Evolutionary conservation across 2,329 filamentous ascomycete species (phyloP).

Genomic region (Microsporum ferrugineum): DNA sequence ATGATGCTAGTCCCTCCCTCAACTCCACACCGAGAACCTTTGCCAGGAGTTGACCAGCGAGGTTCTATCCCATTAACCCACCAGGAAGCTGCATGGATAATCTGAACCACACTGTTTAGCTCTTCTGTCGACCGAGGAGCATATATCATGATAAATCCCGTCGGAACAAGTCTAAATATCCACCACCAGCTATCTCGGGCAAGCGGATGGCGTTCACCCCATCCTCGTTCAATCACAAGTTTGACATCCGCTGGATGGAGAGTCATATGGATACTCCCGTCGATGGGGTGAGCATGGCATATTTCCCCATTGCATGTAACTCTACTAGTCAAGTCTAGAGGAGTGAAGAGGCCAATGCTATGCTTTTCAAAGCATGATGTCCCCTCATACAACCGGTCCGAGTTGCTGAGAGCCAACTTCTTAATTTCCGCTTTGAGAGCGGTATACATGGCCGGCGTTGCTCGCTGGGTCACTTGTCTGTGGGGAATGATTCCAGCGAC

Average conservation of each 20-base stretch:
- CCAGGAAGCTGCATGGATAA: constrained; percentile 66
- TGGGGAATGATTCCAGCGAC: constrained; percentile 73
- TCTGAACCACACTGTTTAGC: constrained; percentile 52
- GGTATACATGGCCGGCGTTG: constrained; percentile 44
- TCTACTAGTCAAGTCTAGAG: constrained; percentile 18
- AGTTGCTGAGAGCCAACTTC: constrained; percentile 38
- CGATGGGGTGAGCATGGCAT: constrained; percentile 65
- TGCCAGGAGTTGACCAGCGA: constrained; percentile 1
- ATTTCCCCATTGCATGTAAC: constrained; percentile 56
- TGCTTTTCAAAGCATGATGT: constrained; percentile 75
- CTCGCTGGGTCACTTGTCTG: constrained; percentile 60
- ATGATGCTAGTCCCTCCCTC: not conserved
- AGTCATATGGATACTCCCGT: constrained; percentile 67
- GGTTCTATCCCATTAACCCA: constrained; percentile 30
- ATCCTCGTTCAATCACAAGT: constrained; percentile 60
- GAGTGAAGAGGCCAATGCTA: constrained; percentile 62
- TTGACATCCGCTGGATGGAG: constrained; percentile 68
- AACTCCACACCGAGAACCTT: not conserved
- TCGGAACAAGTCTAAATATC: constrained; percentile 57
- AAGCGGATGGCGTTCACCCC: constrained; percentile 58
- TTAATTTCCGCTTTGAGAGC: constrained; percentile 45
- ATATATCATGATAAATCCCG: constrained; percentile 71
- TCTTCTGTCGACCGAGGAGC: constrained; percentile 61
- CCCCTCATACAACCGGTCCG: constrained; percentile 46
- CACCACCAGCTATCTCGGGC: constrained; percentile 49